phyloP scores from a whole-genome alignment of 768 basidiomycete genomes.

The Leccinum boreale region DNA sequence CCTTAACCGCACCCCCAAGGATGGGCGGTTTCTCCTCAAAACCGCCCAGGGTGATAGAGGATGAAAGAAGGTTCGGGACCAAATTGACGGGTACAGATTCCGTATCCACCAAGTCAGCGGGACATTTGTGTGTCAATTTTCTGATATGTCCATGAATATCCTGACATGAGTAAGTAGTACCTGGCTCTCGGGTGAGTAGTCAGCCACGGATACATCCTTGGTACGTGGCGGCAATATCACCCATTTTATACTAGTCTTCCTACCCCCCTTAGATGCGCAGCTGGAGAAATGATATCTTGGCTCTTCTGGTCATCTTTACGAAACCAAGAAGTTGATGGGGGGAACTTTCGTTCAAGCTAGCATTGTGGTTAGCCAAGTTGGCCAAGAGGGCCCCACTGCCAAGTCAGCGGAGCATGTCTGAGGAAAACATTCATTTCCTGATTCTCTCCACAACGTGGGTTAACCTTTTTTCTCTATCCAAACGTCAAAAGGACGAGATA shows the following conservation, averaged over 20 bases:
- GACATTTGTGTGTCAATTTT: constrained; percentile 9
- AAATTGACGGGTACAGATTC: constrained; percentile 5
- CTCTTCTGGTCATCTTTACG: constrained; percentile 10
- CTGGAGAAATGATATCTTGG: constrained; percentile 9
- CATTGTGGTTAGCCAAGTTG: background rate
- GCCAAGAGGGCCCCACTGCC: background rate
- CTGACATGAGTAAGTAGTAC: constrained; percentile 9
- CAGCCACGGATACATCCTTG: background rate
- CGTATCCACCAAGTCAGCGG: constrained; percentile 10
- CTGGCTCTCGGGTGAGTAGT: constrained; percentile 1
- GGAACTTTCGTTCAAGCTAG: background rate
- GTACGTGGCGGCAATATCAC: constrained; percentile 23
- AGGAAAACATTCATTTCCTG: background rate
- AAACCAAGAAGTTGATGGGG: constrained; percentile 10
- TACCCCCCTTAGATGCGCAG: constrained; percentile 6
- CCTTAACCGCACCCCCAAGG: constrained; percentile 12
- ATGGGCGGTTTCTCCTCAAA: background rate
- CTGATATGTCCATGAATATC: constrained; percentile 11
- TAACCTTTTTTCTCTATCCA: constrained; percentile 14
- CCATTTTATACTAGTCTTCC: constrained; percentile 2
- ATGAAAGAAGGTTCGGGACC: background rate
- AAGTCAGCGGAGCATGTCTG: background rate
- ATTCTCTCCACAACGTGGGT: constrained; percentile 20
- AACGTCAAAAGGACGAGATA: background rate
- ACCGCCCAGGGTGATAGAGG: background rate